Base-by-base conservation (phyloP, 2,329 filamentous ascomycete species). In the Didymellaceae sp. region DNA sequence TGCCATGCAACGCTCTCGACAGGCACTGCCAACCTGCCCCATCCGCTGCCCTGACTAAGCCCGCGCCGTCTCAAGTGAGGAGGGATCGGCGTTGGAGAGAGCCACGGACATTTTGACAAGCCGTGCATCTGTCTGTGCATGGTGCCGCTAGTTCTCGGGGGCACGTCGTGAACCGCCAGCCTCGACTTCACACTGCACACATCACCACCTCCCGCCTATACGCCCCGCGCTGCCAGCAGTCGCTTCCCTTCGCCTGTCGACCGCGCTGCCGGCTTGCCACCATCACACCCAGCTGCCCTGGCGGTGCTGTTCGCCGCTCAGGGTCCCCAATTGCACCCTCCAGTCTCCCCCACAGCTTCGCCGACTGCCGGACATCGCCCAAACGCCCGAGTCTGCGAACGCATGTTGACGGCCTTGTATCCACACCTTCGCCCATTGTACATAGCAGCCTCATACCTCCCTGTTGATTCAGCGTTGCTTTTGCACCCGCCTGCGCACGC, bases 241-340 rank as follows among this genome's bases (percentile, higher is more conserved):
- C 10, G 26, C 26, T 7, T 13, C n/a, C 35, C 18, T 16, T 26
- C 32, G 22, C n/a, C n/a, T 28, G 26, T 45, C 31, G 22, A 45
- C 37, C 24, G 45, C 35, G 22, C 28, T 33, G 28, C n/a, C 26
- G 5, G 35, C 30, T 31, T 22, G 13, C 4, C 17, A 11, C 4
- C 34, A n/a, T 18, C 40, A 33, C 46, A 18, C 24, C 28, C 49
- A 37, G 53, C 52, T 13, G 26, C 26, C 26, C 26, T 28, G 26
- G 26, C 26, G 26, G 64, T 61, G 65, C 63, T 61, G 63, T 54
- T 67, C 54, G 57, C 54, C 45, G 54, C 51, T 57, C 59, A 64
- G 62, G 57, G 57, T 55, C 53, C 40, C 37, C 37, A 30, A 47
- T 35, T 35, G 30, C 44, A 20, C 44, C 34, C 10, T 20, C 11